Evolutionary conservation across 2,329 filamentous ascomycete genomes (phyloP), one percentile per base, ranked within the genome.

Genomic region (Diaporthe velutina): DNA sequence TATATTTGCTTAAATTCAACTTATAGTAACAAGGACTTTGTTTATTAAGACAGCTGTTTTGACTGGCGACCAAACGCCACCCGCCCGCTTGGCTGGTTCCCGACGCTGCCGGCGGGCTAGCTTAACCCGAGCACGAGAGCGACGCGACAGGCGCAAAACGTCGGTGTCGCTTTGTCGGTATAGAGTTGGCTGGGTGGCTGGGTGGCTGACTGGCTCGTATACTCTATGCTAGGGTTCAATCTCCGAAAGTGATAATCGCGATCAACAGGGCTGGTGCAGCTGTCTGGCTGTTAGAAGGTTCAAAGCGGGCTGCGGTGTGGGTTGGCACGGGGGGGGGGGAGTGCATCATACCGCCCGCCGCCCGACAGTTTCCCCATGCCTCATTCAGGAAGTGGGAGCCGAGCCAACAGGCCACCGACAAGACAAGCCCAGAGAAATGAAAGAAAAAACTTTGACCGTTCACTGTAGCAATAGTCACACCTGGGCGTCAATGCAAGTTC

Each of bases 111-210:
- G 64, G 45, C 61, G 61, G 28, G 42, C 10, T 3, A 50, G 8
- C 38, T 28, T 4, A 12, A 50, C 22, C 61, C 61, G 61, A 67
- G 64, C 30, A 52, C 45, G 33, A 68, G 64, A 68, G 45, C 45
- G 45, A 64, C 4, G 58, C 7, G 1, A 30, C 4, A 15, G 1
- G 13, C 8, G 1, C 6, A 6, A 7, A 40, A 15, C 28, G 10
- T 40, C 33, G 22, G 38, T 42, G n/a, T 25, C 22, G 8, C 10
- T 40, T 17, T 8, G 12, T 38, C 4, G 4, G 28, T 2, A n/a
- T 28, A 17, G 17, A 8, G 15, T 28, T 9, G 52, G 15, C 9
- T 13, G 30, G 30, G 38, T 45, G n/a, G 6, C 7, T 61, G 35
- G 35, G 5, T 38, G 52, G 15, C 12, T 13, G 30, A 13, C 58